Evolutionary conservation across 768 basidiomycete genomes (phyloP).

Genomic region (Porpolomopsis calyptriformis): DNA sequence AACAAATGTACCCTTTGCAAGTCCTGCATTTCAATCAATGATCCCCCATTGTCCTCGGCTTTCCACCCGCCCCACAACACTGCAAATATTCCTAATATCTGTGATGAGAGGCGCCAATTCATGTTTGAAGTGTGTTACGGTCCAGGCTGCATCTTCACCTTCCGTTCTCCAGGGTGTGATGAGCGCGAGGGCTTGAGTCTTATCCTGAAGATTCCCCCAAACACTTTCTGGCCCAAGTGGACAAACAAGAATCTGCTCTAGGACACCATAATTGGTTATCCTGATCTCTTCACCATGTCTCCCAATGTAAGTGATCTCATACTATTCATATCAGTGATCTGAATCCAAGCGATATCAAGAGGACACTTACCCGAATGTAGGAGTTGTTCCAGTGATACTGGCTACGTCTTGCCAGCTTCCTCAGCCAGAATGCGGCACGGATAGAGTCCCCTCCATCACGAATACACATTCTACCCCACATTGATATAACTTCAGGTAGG

Average conservation of each 20-base stretch:
- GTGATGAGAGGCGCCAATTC: conserved; percentile 3
- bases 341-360: not conserved
- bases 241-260: conserved; percentile 11
- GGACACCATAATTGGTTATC: conserved; percentile 8
- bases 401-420: not conserved
- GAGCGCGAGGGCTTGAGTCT: conserved; percentile 4
- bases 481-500: conserved; percentile 13
- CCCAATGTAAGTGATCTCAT: conserved; percentile 2
- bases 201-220: conserved; percentile 3
- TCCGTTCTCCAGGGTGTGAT: conserved; percentile 10
- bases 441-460: conserved; percentile 18
- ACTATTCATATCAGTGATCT: not conserved
- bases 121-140: conserved; percentile 4
- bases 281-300: not conserved
- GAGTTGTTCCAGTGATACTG: not conserved
- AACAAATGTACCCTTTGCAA: not conserved
- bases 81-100: conserved; percentile 8
- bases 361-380: conserved; percentile 5
- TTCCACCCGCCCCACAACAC: conserved; percentile 9
- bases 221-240: not conserved
- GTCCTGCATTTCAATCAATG: conserved; percentile 8
- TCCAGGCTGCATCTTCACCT: conserved; percentile 10
- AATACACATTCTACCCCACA: conserved; percentile 20
- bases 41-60: conserved; percentile 10
- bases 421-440: conserved; percentile 1